These are phyloP conservation scores for Verticillium albo-atrum DNA, from an alignment of 2,329 filamentous ascomycete genomes.

Conservation along the genomic window DNA sequence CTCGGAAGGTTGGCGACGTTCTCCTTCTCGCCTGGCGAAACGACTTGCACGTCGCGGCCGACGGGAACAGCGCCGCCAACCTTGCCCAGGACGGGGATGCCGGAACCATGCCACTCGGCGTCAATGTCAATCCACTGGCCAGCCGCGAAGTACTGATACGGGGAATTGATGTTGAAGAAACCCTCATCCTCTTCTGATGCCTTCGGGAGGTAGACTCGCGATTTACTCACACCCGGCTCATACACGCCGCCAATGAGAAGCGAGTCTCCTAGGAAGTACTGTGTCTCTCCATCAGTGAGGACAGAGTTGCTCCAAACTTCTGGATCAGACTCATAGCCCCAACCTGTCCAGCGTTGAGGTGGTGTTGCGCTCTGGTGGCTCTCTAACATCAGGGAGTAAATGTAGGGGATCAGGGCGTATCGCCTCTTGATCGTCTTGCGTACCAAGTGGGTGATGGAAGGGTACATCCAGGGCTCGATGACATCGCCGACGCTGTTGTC, in stretches of 20 bases:
- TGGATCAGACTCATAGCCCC: slow-evolving; percentile 64
- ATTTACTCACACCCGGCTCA: slow-evolving; percentile 48
- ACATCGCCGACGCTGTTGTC: slow-evolving; percentile 67
- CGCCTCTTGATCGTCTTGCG: slow-evolving; percentile 63
- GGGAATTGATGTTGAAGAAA: slow-evolving; percentile 58
- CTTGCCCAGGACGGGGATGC: slow-evolving; percentile 33
- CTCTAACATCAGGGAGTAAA: slow-evolving; percentile 61
- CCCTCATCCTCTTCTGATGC: slow-evolving; percentile 49
- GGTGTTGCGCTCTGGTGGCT: slow-evolving; percentile 58
- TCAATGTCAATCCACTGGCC: slow-evolving; percentile 35
- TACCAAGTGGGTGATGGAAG: slow-evolving; percentile 58
- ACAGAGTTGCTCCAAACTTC: slow-evolving; percentile 60
- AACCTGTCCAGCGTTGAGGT: slow-evolving; percentile 68
- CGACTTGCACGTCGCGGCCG: slow-evolving; percentile 29
- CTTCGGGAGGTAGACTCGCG: slow-evolving; percentile 58
- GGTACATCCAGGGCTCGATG: slow-evolving; percentile 77
- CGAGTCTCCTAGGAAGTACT: slow-evolving; percentile 69
- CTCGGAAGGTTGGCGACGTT: slow-evolving; percentile 33
- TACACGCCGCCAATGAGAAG: slow-evolving; percentile 66
- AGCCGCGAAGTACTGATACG: slow-evolving; percentile 50
- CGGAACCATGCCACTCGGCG: slow-evolving; percentile 36
- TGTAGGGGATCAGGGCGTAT: slow-evolving; percentile 68
- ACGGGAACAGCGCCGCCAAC: slow-evolving; percentile 33
- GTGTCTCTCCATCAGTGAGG: slow-evolving; percentile 56
- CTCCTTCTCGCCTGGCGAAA: slow-evolving; percentile 27